Evolutionary conservation across 768 basidiomycete species (phyloP).

Genomic region (Tephrocybe sp.): DNA sequence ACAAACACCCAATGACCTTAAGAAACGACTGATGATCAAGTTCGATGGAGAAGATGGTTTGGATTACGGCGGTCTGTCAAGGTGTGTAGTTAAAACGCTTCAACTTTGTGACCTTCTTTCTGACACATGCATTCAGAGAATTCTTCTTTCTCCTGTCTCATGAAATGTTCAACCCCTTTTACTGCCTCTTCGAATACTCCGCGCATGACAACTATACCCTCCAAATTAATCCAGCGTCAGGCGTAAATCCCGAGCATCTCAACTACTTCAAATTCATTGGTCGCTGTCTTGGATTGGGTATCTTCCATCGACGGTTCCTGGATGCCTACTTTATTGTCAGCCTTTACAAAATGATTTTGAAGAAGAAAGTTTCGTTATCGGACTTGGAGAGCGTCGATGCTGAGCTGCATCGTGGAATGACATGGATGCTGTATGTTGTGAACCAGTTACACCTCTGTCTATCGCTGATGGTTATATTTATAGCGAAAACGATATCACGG

Average conservation of each 20-base stretch:
- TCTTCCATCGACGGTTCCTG: constrained; percentile 98
- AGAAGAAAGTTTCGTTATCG: constrained; percentile 92
- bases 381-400: constrained; percentile 97
- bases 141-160: constrained; percentile 99
- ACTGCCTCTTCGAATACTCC: constrained; percentile 99
- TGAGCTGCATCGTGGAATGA: constrained; percentile 90
- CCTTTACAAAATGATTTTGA: constrained; percentile 99
- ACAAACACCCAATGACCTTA: constrained; percentile 96
- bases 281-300: constrained; percentile 89
- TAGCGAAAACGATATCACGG: constrained; percentile 97
- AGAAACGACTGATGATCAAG: constrained; percentile 99
- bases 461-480: constrained; percentile 3
- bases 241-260: constrained; percentile 97
- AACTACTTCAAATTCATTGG: constrained; percentile 99
- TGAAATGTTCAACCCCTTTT: constrained; percentile 99
- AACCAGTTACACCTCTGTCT: not conserved
- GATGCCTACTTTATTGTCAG: constrained; percentile 99
- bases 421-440: constrained; percentile 94
- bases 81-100: constrained; percentile 45
- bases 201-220: constrained; percentile 99
- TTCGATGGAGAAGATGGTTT: constrained; percentile 99
- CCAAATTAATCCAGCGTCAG: constrained; percentile 97
- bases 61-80: constrained; percentile 96
- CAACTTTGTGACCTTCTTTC: constrained; percentile 1
- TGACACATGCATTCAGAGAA: constrained; percentile 55